Base-by-base conservation (phyloP, 1,284 basidiomycete species). In the Cryptococcus sp. region DNA sequence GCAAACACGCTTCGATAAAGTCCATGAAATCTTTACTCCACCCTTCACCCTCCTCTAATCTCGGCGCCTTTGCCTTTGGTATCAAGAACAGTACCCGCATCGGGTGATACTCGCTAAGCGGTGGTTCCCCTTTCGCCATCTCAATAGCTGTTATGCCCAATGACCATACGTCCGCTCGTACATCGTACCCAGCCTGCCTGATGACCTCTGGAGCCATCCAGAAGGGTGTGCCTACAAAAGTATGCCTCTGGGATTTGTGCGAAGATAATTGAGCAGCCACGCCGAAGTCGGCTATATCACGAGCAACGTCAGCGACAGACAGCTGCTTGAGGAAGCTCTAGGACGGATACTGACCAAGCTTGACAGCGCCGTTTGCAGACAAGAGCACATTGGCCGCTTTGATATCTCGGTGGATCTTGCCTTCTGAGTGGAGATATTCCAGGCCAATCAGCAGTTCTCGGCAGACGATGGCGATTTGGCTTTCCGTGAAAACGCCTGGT, bases 151-250 rank as follows among this genome's bases (percentile, higher is more conserved):
- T 90, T 70, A 98, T 94, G 6, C 94, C 94, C 57, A 98, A 79
- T 68, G 91, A 93, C 94, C 94, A 98, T 51, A 98, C 92, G 71
- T 98, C 95, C 5, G 94, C 95, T 72, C 93, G 92, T 35, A 89
- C 88, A 71, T 98, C 94, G 76, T 99, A 99, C 1, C 94, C 94
- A 7, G 93, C 90, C 79, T 99, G 96, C 30, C 91, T 86, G 70
- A 99, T 99, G 8, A 98, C 93, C 79, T 98, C 95, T 0, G 94
- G 94, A 0, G 94, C 94, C 95, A 98, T 98, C 94, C 94, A 98
- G 73, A 95, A 92, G 0, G 93, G 94, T 0, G 95, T 98, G 1
- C 95, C 95, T 60, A 94, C 91, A 66, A 97, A 86, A 0, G 94
- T 98, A 57, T 93, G 93, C 8, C 94, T 85, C 77, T 97, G 97